Evolutionary conservation across 495 filamentous ascomycete species (phyloP), one percentile per base, ranked within the genome.

Genomic region (Emericellopsis terricola): DNA sequence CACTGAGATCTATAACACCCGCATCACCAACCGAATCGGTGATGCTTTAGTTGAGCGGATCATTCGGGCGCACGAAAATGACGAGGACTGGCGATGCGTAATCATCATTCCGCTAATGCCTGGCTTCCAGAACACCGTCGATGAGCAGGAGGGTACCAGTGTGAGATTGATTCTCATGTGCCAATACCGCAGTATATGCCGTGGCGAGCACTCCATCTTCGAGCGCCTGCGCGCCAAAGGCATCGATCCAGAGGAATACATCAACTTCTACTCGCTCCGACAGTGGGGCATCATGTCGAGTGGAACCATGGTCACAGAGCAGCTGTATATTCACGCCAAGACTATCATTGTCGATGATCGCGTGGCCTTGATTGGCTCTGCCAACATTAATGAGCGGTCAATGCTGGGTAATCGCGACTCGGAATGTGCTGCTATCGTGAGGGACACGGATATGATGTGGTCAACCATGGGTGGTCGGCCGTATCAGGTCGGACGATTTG

Each of bases 381-480:
- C 89, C 18, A 99, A 99, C 49, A 99, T 99, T 60, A 99, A 99
- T 47, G 89, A 99, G 50, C 78, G 89, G 19, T 94, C 86, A 9
- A 87, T 99, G 84, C 49, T 93, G 15, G 89, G 89, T 23, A 72
- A 69, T 13, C 66, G 91, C 41, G 89, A 99, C 52, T 93, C 84
- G 1, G 89, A 99, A 50, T 77, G 81, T 33, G 91, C 91, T 3
- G 73, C 87, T 4, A 66, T 99, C 14, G 81, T 99, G 26, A 69
- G 86, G 30, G 89, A 99, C 55, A 92, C 81, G 1, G 84, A 94
- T 44, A 83, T 94, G 75, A 71, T 94, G 33, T 76, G 73, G 65
- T 93, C 84, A 11, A 81, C 69, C 29, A 96, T 99, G 89, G 82
- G 69, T 28, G 85, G 83, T 9, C 63, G 77, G 40, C 76, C 82